These are phyloP conservation scores for Brassica carinata DNA, from an alignment of 345 rosid species.

Conservation along the genomic window DNA sequence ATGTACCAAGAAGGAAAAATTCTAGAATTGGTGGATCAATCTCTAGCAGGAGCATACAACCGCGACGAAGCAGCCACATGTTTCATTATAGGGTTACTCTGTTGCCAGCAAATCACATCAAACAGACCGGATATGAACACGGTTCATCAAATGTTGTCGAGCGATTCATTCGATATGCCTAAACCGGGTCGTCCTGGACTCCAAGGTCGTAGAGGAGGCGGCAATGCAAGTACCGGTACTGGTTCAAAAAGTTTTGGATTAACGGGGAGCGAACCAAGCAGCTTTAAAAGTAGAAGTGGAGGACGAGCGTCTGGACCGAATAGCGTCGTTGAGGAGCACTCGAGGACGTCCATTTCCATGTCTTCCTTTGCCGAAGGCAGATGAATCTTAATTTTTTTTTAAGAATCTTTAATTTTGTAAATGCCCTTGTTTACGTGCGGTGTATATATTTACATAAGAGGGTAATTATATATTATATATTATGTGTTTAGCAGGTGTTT, in stretches of 20 bases:
- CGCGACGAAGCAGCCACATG: slow-evolving; percentile 76
- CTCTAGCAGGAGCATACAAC: slow-evolving; percentile 56
- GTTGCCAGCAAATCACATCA: slow-evolving; percentile 65
- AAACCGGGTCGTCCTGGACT: slow-evolving; percentile 76
- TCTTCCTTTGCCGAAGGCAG: slow-evolving; percentile 88
- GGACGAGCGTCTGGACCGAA: slow-evolving; percentile 45
- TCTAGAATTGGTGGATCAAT: slow-evolving; percentile 67
- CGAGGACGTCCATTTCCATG: slow-evolving; percentile 78
- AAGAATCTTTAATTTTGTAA: slow-evolving; percentile 14
- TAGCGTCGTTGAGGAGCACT: slow-evolving; percentile 66
- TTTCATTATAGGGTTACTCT: slow-evolving; percentile 74
- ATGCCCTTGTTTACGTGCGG: not conserved
- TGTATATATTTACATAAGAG: not conserved
- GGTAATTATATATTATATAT: not conserved
- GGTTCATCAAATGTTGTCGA: slow-evolving; percentile 81
- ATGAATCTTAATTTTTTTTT: slow-evolving; percentile 29
- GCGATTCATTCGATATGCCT: slow-evolving; percentile 80
- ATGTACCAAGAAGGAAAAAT: slow-evolving; percentile 57
- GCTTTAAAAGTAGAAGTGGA: slow-evolving; percentile 30
- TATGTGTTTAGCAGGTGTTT: too few species aligned
- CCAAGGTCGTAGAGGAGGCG: slow-evolving; percentile 61
- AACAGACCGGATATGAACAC: slow-evolving; percentile 84
- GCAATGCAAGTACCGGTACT: slow-evolving; percentile 44
- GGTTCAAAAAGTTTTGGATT: slow-evolving; percentile 41
- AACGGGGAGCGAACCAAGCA: slow-evolving; percentile 38